phyloP scores from a whole-genome alignment of 805 yeast species.

The Saturnispora halmiae region DNA sequence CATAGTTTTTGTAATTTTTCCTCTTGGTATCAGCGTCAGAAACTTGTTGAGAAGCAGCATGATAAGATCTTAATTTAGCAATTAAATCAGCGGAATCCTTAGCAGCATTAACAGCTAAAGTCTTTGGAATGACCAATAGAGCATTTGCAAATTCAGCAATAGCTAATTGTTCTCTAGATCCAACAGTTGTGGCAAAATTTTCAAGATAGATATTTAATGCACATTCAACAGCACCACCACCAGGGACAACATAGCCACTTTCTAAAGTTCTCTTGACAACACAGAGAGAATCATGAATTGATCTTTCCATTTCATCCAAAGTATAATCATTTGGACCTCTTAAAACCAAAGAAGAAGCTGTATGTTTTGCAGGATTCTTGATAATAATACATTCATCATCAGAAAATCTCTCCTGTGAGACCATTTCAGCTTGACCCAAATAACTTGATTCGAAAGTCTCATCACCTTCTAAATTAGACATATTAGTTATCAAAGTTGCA shows the following conservation, averaged over 20 bases:
- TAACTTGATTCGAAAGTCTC: conserved; percentile 80
- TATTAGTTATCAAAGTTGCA: conserved; percentile 75
- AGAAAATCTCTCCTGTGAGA: conserved; percentile 79
- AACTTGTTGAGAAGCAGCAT: conserved; percentile 88
- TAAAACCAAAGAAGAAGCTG: conserved; percentile 81
- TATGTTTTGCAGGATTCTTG: conserved; percentile 84
- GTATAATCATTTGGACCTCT: conserved; percentile 96
- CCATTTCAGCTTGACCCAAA: conserved; percentile 86
- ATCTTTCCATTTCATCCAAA: conserved; percentile 97
- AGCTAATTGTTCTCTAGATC: conserved; percentile 95
- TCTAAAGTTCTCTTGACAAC: conserved; percentile 95
- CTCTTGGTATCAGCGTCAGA: conserved; percentile 76
- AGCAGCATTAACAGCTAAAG: conserved; percentile 94
- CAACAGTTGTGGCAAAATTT: conserved; percentile 95
- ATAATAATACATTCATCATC: conserved; percentile 95
- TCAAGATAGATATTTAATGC: conserved; percentile 92
- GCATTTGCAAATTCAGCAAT: conserved; percentile 96
- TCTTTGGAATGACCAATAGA: conserved; percentile 86
- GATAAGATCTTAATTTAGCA: conserved; percentile 92
- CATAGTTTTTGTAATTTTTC: conserved; percentile 80
- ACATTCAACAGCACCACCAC: conserved; percentile 99
- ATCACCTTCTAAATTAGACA: conserved; percentile 93
- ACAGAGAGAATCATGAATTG: conserved; percentile 85
- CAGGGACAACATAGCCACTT: conserved; percentile 91
- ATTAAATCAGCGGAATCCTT: conserved; percentile 92